Evolutionary conservation across 495 filamentous ascomycete genomes (phyloP), one percentile per base, ranked within the genome.

Genomic region (Xylaria palmicola): DNA sequence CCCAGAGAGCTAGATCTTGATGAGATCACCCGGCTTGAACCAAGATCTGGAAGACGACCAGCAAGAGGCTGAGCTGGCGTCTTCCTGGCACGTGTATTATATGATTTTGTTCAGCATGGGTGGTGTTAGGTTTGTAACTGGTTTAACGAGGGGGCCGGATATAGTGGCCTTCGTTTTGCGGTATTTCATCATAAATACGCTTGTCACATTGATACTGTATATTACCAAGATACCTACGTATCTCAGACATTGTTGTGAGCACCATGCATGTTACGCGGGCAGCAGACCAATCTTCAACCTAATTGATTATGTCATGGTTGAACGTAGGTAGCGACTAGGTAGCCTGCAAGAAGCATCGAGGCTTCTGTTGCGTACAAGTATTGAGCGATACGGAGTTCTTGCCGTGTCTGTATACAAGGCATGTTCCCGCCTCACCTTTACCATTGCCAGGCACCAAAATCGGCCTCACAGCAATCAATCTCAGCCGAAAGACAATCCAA

Each of bases 1-100:
- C 72, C 67, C 10, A 65, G 73, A 24, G 68, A 72, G 48, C 68
- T 70, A 13, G 51, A 62, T 20, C 24, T 66, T 26, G 44, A 49
- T 30, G 27, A 63, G 1, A 52, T 52, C 37, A 34, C 29, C 8
- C 36, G 47, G 8, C 27, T 43, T 20, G 22, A 32, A 8, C 40
- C 17, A 44, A 47, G 17, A 30, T n/a, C 39, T 17, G 1, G 26
- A 12, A 20, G 19, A 9, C 37, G 15, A 17, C 12, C 6, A n/a
- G 32, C 7, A n/a, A 32, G n/a, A 37, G 34, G 45, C 36, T 30
- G 47, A 52, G n/a, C 19, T 22, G 12, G n/a, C 20, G 37, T 44
- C 17, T 40, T 30, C 29, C 20, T 20, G 26, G 15, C 2, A 43
- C 22, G 26, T 56, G 7, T 40, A 41, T 27, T 60, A 17, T 44